Evolutionary conservation across 164 flowering plant genomes (phyloP).

Genomic region (Berberis vulgaris): DNA sequence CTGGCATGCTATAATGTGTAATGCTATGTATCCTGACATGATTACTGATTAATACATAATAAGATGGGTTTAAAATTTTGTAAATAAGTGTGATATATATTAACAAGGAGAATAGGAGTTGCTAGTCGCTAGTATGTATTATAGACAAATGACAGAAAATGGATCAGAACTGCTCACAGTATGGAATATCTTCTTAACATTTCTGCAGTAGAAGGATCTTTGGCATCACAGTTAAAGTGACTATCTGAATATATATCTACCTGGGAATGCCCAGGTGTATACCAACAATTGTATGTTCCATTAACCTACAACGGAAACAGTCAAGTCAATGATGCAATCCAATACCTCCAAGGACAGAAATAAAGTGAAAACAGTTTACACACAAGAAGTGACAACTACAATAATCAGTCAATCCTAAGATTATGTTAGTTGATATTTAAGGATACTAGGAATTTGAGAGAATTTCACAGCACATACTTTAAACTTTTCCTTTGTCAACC

Average conservation of each 20-base stretch:
- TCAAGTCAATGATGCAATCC: not conserved
- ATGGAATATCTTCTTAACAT: constrained; percentile 43
- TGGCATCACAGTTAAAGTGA: constrained; percentile 52
- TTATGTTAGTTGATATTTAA: not conserved
- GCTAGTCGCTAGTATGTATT: too few species aligned
- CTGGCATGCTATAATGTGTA: too few species aligned
- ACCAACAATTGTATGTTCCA: constrained; percentile 83
- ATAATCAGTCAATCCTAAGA: too few species aligned
- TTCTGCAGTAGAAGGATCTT: constrained; percentile 52
- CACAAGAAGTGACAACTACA: too few species aligned
- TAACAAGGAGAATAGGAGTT: not conserved
- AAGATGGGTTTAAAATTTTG: not conserved
- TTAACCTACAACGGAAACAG: constrained; percentile 43
- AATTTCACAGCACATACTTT: constrained; percentile 34
- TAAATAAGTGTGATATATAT: not conserved
- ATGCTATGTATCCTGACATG: too few species aligned
- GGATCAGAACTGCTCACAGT: constrained; percentile 42
- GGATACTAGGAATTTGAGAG: not conserved
- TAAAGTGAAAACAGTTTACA: not conserved
- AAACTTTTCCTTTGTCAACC: constrained; percentile 63
- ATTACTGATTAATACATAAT: too few species aligned
- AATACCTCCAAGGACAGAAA: not conserved
- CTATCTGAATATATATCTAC: constrained; percentile 51
- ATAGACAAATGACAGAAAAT: not conserved
- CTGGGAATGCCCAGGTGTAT: constrained; percentile 53